Evolutionary conservation across 2,329 filamentous ascomycete species (phyloP).

Genomic region (Pseudohalonectria lignicola): DNA sequence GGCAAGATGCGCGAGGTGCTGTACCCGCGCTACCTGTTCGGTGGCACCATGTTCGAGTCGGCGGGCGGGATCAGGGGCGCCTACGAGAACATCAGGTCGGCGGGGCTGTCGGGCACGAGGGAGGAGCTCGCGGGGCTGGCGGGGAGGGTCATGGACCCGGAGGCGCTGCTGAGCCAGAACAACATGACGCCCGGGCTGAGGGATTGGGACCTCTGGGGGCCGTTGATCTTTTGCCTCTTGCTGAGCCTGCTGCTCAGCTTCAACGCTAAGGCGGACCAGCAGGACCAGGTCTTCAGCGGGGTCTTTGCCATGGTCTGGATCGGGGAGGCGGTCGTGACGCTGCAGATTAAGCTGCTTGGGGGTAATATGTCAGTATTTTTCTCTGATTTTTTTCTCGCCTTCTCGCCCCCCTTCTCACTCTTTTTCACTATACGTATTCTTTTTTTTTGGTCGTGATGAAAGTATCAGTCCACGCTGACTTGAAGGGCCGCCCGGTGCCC

Average conservation of each 20-base stretch:
- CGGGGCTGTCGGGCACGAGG: conserved; percentile 45
- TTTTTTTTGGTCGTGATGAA: too few relatives aligned
- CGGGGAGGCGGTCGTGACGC: conserved; percentile 89
- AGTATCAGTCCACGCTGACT: too few relatives aligned
- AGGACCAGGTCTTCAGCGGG: conserved; percentile 83
- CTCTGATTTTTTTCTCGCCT: conserved; percentile 11
- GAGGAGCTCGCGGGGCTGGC: conserved; percentile 52
- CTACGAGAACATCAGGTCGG: conserved; percentile 49
- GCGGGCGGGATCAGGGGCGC: conserved; percentile 45
- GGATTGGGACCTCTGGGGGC: conserved; percentile 98
- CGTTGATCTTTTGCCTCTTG: conserved; percentile 84
- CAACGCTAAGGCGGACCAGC: conserved; percentile 67
- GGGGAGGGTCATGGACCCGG: conserved; percentile 52
- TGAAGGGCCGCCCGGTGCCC: too few relatives aligned
- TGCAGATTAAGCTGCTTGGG: conserved; percentile 92
- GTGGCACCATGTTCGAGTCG: conserved; percentile 51
- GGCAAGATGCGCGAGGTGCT: conserved; percentile 97
- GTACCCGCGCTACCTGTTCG: conserved; percentile 87
- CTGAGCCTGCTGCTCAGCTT: conserved; percentile 82
- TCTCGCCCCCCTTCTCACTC: conserved; percentile 1
- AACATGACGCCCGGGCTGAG: conserved; percentile 82
- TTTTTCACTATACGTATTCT: conserved; percentile 2
- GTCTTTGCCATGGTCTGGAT: conserved; percentile 97
- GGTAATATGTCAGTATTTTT: conserved; percentile 77
- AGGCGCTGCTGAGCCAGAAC: conserved; percentile 45